A percentile compares a stretch with the other conserved stretches of the same genome.
These are phyloP conservation scores for Sphaerosporella brunnea DNA, from an alignment of 495 filamentous ascomycete species.

Conservation along the genomic window DNA sequence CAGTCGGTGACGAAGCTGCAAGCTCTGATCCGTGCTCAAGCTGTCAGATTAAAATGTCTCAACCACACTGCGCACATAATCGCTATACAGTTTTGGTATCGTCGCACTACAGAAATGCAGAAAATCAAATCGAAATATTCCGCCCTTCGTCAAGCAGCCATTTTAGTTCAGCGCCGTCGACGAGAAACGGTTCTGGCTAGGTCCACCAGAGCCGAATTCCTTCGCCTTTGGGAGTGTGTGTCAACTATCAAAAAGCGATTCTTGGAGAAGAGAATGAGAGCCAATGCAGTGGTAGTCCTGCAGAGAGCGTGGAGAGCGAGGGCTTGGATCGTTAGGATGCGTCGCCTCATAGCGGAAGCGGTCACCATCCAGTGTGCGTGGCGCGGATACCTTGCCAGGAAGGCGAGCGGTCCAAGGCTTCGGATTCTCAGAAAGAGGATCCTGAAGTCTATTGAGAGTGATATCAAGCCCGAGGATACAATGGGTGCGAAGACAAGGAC, in stretches of 20 bases:
- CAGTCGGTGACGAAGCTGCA: slow-evolving; percentile 9
- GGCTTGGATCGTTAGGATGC: slow-evolving; percentile 19
- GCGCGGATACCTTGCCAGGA: slow-evolving; percentile 24
- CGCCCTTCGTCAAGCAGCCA: neutral
- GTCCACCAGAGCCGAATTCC: neutral
- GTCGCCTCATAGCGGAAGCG: slow-evolving; percentile 15
- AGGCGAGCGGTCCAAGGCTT: slow-evolving; percentile 15
- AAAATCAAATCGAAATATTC: neutral
- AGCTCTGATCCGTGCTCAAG: slow-evolving; percentile 8
- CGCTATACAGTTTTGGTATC: slow-evolving; percentile 1
- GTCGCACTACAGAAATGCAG: neutral
- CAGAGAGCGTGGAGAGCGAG: slow-evolving; percentile 29
- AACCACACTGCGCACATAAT: neutral
- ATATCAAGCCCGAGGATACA: slow-evolving; percentile 10
- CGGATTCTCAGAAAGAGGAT: slow-evolving; percentile 19
- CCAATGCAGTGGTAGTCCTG: slow-evolving; percentile 20
- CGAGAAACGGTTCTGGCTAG: slow-evolving; percentile 2
- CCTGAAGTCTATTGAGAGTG: slow-evolving; percentile 5
- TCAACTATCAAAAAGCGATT: neutral
- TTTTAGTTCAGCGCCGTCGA: slow-evolving; percentile 3
- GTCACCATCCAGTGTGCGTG: slow-evolving; percentile 28
- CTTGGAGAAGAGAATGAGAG: slow-evolving; percentile 4
- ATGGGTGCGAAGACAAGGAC: slow-evolving; percentile 11
- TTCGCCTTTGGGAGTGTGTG: neutral
- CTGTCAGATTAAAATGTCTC: slow-evolving; percentile 6